These are phyloP conservation scores for Hemileia vastatrix DNA, from an alignment of 1,284 basidiomycete genomes.

Conservation along the genomic window DNA sequence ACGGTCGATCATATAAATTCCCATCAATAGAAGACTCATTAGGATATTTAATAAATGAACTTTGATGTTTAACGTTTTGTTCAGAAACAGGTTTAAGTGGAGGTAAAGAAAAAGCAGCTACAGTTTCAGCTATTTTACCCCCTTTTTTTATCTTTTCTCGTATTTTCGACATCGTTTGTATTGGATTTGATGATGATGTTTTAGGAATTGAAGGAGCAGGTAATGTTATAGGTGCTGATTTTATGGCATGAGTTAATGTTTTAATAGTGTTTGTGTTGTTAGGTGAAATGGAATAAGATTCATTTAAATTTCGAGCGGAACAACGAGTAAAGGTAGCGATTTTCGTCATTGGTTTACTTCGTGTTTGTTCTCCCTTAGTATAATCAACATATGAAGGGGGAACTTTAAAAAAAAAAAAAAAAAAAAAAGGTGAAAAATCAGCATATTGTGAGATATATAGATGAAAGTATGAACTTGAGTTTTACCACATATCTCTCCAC, in stretches of 20 bases:
- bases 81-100: too few relatives aligned
- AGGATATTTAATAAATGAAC: too few relatives aligned
- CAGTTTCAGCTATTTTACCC: slow-evolving; percentile 12
- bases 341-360: not conserved
- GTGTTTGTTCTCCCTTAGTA: slow-evolving; percentile 6
- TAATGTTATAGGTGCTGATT: slow-evolving; percentile 3
- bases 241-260: not conserved
- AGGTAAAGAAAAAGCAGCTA: slow-evolving; percentile 2
- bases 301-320: slow-evolving; percentile 14
- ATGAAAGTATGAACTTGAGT: not conserved
- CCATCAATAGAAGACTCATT: too few relatives aligned
- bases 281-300: too few relatives aligned
- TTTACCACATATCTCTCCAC: slow-evolving; percentile 8
- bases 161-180: not conserved
- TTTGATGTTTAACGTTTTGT: too few relatives aligned
- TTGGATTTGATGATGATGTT: not conserved
- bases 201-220: not conserved
- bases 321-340: slow-evolving; percentile 10
- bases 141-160: slow-evolving; percentile 15
- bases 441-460: not conserved
- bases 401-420: slow-evolving; percentile 1
- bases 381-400: slow-evolving; percentile 18
- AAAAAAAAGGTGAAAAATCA: not conserved
- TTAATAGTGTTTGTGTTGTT: slow-evolving; percentile 1
- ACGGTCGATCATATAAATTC: too few relatives aligned